A percentile compares a stretch with the other conserved stretches of the same genome.
phyloP scores from a whole-genome alignment of 768 basidiomycete species.

The Agaricus subrufescens region DNA sequence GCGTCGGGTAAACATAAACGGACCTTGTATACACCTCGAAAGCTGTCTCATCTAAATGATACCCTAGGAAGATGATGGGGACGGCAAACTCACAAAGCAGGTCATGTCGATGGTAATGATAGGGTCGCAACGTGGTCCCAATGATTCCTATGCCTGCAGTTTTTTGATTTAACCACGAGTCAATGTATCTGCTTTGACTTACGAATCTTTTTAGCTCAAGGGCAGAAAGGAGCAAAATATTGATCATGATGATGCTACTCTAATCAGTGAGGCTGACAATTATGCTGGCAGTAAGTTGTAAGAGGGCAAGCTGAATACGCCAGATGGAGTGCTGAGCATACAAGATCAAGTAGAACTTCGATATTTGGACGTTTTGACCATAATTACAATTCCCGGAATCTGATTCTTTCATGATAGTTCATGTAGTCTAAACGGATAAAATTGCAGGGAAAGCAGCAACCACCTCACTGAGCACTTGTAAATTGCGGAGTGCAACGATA shows the following conservation, averaged over 20 bases:
- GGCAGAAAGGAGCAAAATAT: too few relatives aligned
- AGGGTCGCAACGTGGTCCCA: not conserved
- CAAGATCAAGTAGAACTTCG: not conserved
- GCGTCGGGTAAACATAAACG: too few relatives aligned
- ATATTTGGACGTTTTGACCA: not conserved
- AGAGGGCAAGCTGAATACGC: not conserved
- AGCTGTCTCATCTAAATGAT: too few relatives aligned
- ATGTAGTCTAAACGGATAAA: not conserved
- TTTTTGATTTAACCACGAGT: not conserved
- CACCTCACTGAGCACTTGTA: not conserved
- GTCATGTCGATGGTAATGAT: not conserved
- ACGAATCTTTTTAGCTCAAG: too few relatives aligned
- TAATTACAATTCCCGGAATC: not conserved
- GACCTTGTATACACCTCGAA: too few relatives aligned
- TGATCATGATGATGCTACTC: too few relatives aligned
- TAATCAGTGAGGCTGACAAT: not conserved
- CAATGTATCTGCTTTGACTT: not conserved
- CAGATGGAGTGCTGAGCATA: not conserved
- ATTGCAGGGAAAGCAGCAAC: not conserved
- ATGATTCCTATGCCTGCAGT: too few relatives aligned
- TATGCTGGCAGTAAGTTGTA: not conserved
- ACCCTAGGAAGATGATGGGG: too few relatives aligned
- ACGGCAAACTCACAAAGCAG: not conserved
- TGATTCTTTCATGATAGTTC: not conserved
- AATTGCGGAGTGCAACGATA: too few relatives aligned